Conservation (phyloP, 73 alveolate genomes). For the Symbiodinium pilosum region DNA sequence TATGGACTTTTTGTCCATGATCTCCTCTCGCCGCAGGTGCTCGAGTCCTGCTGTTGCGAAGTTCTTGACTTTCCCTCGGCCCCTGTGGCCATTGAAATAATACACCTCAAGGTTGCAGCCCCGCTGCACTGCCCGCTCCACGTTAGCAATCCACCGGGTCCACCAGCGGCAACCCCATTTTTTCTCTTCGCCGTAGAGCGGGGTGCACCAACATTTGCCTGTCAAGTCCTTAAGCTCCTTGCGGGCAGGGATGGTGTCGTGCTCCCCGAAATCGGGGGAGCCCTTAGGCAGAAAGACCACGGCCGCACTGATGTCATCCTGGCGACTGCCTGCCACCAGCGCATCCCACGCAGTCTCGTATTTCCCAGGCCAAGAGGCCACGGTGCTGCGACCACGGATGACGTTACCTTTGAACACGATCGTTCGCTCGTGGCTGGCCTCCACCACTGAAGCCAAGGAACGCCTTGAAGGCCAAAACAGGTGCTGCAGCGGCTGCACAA, state of each 20-base stretch:
- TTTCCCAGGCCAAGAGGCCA: constrained; percentile 2
- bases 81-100: background rate
- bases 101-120: background rate
- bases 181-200: background rate
- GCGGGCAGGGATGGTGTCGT: background rate
- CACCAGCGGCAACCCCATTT: constrained; percentile 7
- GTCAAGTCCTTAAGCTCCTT: background rate
- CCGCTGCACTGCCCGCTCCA: background rate
- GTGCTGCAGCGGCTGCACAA: too few relatives aligned
- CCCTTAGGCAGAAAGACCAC: constrained; percentile 10
- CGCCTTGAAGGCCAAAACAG: too few relatives aligned
- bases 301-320: background rate
- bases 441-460: too few relatives aligned
- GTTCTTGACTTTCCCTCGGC: background rate
- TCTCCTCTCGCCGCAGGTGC: background rate
- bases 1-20: background rate
- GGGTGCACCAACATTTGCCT: background rate
- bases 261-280: background rate
- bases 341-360: background rate
- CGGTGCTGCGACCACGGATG: background rate
- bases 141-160: background rate
- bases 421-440: too few relatives aligned
- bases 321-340: background rate
- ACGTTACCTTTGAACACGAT: too few relatives aligned
- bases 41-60: background rate